These are phyloP conservation scores for Sugiyamaella castrensis DNA, from an alignment of 1,139 yeast species.

Conservation along the genomic window DNA sequence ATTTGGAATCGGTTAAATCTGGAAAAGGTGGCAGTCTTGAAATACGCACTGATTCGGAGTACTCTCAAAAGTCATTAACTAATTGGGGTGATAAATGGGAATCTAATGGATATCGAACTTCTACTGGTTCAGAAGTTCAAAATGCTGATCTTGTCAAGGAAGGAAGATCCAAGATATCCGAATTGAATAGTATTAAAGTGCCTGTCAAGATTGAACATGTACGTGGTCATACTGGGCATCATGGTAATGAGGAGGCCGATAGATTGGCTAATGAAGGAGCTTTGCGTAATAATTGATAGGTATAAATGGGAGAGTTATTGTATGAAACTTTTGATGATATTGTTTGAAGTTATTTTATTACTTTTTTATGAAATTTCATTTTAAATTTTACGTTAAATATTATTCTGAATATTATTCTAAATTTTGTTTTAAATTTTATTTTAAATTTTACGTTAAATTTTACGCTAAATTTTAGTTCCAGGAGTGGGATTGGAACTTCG, in stretches of 20 bases:
- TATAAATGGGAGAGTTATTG: neutral
- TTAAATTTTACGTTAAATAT: too few species aligned
- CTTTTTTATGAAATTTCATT: neutral
- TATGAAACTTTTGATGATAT: neutral
- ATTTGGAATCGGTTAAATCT: conserved; percentile 23
- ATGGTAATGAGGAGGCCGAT: conserved; percentile 81
- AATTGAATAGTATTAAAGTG: conserved; percentile 20
- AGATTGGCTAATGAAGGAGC: conserved; percentile 61
- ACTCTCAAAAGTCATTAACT: conserved; percentile 48
- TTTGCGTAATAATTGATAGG: conserved; percentile 7
- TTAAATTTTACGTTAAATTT: neutral
- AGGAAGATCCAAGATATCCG: conserved; percentile 27
- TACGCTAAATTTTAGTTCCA: neutral
- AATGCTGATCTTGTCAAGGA: conserved; percentile 50
- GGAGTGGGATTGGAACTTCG: too few species aligned
- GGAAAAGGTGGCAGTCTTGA: conserved; percentile 11
- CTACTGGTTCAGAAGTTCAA: conserved; percentile 46
- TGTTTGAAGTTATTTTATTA: neutral
- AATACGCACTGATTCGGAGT: conserved; percentile 58
- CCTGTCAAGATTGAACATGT: conserved; percentile 55
- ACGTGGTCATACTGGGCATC: conserved; percentile 64
- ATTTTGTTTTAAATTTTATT: neutral
- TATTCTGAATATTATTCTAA: neutral
- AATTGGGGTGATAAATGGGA: conserved; percentile 56
- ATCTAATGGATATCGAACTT: conserved; percentile 50